Percentiles rank a stretch among this genome's conserved stretches.
These are phyloP conservation scores for Colletotrichum echinochloae DNA, from an alignment of 2,329 filamentous ascomycete species.

Conservation along the genomic window DNA sequence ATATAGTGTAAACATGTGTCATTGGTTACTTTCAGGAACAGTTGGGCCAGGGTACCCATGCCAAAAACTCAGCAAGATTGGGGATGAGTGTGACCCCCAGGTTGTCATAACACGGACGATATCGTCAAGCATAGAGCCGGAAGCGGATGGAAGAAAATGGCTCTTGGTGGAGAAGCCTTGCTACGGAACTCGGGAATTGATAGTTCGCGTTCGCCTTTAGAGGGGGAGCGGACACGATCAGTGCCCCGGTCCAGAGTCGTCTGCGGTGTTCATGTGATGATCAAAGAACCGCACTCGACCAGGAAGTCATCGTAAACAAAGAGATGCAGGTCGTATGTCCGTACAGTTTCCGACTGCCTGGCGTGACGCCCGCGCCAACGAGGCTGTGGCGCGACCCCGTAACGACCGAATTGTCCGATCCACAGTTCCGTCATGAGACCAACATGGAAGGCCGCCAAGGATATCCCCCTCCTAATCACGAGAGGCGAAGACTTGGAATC, in stretches of 20 bases:
- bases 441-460: not conserved
- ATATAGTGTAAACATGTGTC: fast-evolving
- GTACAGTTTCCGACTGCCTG: not conserved
- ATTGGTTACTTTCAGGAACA: not conserved
- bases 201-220: not conserved
- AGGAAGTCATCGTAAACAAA: not conserved
- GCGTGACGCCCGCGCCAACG: no score
- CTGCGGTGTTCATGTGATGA: not conserved
- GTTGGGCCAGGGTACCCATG: not conserved
- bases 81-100: not conserved
- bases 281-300: not conserved
- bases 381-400: no score
- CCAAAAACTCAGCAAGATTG: not conserved
- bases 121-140: not conserved
- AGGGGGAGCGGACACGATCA: not conserved
- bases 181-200: not conserved
- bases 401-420: not conserved
- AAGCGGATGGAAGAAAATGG: not conserved
- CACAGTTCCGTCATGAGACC: conserved; percentile 13
- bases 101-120: not conserved
- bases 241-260: no score
- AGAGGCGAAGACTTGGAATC: not conserved
- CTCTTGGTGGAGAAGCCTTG: not conserved
- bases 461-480: not conserved
- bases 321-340: not conserved